Conservation (phyloP, 2,329 filamentous ascomycete genomes). For the Zopfia rhizophila region DNA sequence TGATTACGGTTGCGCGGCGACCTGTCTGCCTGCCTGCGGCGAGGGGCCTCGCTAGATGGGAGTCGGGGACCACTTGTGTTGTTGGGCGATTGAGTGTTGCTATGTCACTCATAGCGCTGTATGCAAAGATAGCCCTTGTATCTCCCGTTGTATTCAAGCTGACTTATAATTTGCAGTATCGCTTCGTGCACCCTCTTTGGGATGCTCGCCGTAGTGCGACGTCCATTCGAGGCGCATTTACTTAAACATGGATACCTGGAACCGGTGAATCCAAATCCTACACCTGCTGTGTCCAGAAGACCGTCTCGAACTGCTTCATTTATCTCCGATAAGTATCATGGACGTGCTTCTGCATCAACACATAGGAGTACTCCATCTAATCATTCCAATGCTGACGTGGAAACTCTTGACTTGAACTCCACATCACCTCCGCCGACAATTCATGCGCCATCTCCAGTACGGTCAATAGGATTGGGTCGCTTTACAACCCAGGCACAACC, state of each 20-base stretch:
- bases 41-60: constrained; percentile 40
- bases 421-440: constrained; percentile 31
- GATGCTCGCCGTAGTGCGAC: constrained; percentile 43
- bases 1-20: constrained; percentile 51
- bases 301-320: constrained; percentile 24
- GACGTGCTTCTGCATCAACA: constrained; percentile 27
- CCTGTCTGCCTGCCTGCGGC: constrained; percentile 42
- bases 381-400: constrained; percentile 37
- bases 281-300: constrained; percentile 30
- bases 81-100: constrained; percentile 41
- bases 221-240: constrained; percentile 51
- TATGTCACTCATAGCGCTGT: constrained; percentile 48
- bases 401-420: constrained; percentile 35
- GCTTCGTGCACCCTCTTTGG: constrained; percentile 45
- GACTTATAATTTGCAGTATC: constrained; percentile 31
- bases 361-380: constrained; percentile 27
- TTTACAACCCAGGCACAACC: constrained; percentile 42
- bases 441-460: constrained; percentile 28
- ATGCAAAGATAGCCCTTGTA: constrained; percentile 24
- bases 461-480: constrained; percentile 33
- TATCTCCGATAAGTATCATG: constrained; percentile 26
- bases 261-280: constrained; percentile 15
- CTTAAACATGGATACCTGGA: constrained; percentile 37
- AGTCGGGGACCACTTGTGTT: constrained; percentile 44
- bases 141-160: not conserved